These are phyloP conservation scores for Vigna nakashimae DNA, from an alignment of 306 rosid genomes.

Conservation along the genomic window DNA sequence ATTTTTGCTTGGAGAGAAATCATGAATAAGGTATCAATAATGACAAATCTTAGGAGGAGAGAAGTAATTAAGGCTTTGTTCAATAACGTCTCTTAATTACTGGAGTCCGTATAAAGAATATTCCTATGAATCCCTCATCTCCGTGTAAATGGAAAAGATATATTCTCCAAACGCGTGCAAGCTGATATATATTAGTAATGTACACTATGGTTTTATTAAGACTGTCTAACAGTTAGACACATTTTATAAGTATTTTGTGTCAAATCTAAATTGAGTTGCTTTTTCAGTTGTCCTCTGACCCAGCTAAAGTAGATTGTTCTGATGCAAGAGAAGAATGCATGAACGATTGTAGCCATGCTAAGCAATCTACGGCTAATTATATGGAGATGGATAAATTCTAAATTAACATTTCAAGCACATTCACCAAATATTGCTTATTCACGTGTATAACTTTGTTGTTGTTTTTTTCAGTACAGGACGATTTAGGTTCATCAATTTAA, in stretches of 20 bases:
- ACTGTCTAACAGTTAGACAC: neutral
- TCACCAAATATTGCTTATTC: no score
- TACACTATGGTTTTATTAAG: neutral
- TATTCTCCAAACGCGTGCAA: neutral
- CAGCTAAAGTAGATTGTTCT: neutral
- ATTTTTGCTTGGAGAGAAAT: no score
- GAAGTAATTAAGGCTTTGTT: no score
- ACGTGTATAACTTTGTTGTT: no score
- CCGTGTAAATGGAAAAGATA: neutral
- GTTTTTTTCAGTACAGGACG: no score
- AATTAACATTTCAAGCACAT: no score
- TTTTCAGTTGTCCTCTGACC: neutral
- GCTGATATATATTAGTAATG: neutral
- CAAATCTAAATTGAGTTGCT: neutral
- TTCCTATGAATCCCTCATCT: neutral
- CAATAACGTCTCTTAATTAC: neutral
- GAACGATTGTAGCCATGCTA: neutral
- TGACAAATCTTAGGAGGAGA: no score
- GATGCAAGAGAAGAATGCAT: neutral
- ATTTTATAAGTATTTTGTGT: neutral
- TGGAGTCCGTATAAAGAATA: neutral
- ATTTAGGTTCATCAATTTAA: no score
- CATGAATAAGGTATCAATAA: no score
- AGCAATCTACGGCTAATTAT: neutral
- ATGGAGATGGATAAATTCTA: no score